A percentile compares a stretch with the other conserved stretches of the same genome.
These are phyloP conservation scores for Microstegium vimineum DNA, from an alignment of 176 grass and related monocot genomes.

Conservation along the genomic window DNA sequence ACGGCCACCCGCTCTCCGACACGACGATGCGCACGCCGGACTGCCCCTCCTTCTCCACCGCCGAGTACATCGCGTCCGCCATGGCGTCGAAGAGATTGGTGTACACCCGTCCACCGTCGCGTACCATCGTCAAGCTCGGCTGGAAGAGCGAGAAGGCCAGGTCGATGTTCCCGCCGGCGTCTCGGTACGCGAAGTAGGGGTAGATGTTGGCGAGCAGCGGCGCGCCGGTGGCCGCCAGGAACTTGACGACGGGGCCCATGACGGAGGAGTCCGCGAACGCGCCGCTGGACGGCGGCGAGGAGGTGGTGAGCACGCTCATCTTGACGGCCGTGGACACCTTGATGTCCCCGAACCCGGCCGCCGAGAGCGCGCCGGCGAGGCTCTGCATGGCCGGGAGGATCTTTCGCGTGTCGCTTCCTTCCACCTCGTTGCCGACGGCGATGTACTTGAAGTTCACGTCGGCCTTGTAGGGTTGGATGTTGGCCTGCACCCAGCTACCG, in stretches of 20 bases:
- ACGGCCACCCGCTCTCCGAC: neutral
- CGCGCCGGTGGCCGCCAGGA: neutral
- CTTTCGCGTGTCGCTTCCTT: neutral
- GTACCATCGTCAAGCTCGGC: neutral
- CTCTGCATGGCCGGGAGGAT: conserved; percentile 62
- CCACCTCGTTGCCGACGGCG: conserved; percentile 58
- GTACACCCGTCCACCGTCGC: neutral
- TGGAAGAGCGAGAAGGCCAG: neutral
- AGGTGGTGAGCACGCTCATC: neutral
- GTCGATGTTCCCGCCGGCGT: neutral
- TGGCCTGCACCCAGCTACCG: neutral
- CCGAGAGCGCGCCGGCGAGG: conserved; percentile 20
- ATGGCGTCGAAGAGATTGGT: neutral
- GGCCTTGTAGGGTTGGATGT: neutral
- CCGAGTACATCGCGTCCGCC: neutral
- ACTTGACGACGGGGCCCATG: neutral
- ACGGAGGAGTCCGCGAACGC: neutral
- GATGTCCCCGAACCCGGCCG: neutral
- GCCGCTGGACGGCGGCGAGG: neutral
- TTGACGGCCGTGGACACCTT: neutral
- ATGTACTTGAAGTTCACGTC: conserved; percentile 31
- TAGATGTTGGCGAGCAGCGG: neutral
- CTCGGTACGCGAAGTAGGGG: neutral
- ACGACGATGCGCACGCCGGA: neutral
- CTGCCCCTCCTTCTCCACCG: neutral